phyloP scores from a whole-genome alignment of 257 asterid species.

The Solanum etuberosum region DNA sequence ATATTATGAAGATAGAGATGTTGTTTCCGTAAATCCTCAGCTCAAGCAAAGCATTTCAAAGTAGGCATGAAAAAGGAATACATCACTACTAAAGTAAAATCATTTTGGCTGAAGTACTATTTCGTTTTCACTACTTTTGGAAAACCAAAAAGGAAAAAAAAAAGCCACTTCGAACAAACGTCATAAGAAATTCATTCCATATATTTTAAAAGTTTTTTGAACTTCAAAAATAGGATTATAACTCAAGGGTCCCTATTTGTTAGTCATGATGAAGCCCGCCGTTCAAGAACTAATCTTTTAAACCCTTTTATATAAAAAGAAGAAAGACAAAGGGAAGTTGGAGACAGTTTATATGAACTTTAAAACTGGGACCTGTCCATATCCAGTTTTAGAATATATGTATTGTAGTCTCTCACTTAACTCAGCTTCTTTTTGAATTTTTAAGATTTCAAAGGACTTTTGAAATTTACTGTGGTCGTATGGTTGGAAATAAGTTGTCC shows the following conservation, averaged over 20 bases:
- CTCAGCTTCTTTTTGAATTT: background rate
- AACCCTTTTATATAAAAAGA: conserved; percentile 11
- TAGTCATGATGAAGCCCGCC: conserved; percentile 63
- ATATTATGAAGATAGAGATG: background rate
- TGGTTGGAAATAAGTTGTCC: background rate
- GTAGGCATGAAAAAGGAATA: background rate
- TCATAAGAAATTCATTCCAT: background rate
- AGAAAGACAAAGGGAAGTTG: conserved; percentile 16
- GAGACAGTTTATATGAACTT: conserved; percentile 21
- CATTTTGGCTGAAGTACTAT: background rate
- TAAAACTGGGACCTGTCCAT: conserved; percentile 2
- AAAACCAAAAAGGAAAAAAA: background rate
- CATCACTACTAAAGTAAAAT: background rate
- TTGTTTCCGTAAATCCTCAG: background rate
- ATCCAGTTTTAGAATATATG: background rate
- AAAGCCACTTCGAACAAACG: background rate
- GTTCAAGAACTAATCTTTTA: conserved; percentile 30
- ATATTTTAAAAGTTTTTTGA: background rate
- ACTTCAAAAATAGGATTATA: background rate
- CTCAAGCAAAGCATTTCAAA: background rate
- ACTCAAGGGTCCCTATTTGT: conserved; percentile 7
- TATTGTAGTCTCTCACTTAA: background rate
- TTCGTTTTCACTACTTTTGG: background rate
- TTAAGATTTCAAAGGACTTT: background rate
- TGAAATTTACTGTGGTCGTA: background rate